Evolutionary conservation across 331 rosid species (phyloP).

Genomic region (Malus hybrid): DNA sequence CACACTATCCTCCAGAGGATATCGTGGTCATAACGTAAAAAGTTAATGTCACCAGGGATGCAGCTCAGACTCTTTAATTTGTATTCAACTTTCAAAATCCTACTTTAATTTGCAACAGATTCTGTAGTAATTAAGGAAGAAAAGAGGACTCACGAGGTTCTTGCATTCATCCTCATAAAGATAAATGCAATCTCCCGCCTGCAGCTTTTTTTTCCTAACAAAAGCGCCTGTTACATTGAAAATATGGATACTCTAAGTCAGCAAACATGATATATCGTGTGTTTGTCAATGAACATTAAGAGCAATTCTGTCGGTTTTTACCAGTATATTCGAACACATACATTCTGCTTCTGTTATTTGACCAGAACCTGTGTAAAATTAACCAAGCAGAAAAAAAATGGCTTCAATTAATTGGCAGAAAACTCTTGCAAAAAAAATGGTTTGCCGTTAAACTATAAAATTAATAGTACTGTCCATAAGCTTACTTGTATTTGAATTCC

Average conservation of each 20-base stretch:
- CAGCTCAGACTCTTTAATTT: background rate
- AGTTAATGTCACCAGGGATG: background rate
- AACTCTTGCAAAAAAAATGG: background rate
- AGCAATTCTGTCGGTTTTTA: background rate
- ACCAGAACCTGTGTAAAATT: conserved; percentile 43
- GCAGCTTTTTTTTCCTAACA: conserved; percentile 27
- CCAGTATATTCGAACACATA: conserved; percentile 60
- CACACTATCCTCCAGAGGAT: background rate
- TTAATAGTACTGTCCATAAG: background rate
- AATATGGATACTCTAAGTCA: background rate
- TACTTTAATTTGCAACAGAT: background rate
- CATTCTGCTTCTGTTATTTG: conserved; percentile 56
- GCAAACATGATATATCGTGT: background rate
- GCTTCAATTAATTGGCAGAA: background rate
- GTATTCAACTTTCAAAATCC: background rate
- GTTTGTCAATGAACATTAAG: background rate
- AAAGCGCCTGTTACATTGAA: conserved; percentile 37
- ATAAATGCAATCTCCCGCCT: conserved; percentile 47
- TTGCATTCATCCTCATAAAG: conserved; percentile 47
- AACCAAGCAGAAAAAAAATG: background rate
- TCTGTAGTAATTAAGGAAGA: background rate
- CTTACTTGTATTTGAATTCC: conserved; percentile 56
- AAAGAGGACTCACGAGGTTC: conserved; percentile 44
- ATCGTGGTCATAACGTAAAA: background rate
- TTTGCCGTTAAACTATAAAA: background rate